phyloP scores from a whole-genome alignment of 306 rosid species.

The Prunus padus region DNA sequence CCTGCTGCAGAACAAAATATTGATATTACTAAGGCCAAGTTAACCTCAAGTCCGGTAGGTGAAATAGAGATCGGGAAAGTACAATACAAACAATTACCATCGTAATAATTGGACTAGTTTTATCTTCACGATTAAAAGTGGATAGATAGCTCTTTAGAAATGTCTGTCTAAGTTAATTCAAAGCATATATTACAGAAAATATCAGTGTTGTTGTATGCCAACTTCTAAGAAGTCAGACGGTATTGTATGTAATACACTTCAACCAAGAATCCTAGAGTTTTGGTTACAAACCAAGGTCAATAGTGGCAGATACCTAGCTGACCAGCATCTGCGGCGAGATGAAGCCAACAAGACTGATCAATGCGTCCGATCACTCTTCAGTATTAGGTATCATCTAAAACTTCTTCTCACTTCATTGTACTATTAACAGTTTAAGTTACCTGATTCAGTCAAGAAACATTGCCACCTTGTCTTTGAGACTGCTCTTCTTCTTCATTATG shows the following conservation, averaged over 20 bases:
- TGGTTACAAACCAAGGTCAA: neutral
- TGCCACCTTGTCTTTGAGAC: conserved; percentile 65
- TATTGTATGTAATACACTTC: neutral
- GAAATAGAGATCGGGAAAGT: neutral
- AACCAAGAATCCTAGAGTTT: neutral
- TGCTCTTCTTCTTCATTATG: conserved; percentile 54
- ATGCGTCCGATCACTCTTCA: neutral
- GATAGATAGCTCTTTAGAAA: neutral
- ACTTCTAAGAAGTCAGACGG: neutral
- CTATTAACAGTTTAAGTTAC: conserved; percentile 10
- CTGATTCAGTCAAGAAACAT: conserved; percentile 51
- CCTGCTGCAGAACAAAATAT: too few relatives aligned
- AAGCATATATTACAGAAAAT: conserved; percentile 7
- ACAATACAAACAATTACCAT: neutral
- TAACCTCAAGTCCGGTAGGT: too few relatives aligned
- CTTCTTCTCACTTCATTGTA: neutral
- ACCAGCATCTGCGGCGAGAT: neutral
- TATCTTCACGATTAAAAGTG: neutral
- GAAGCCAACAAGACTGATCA: neutral
- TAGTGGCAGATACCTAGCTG: neutral
- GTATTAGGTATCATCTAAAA: neutral
- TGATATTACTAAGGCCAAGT: too few relatives aligned
- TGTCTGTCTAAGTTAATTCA: neutral
- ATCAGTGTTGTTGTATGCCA: conserved; percentile 5
- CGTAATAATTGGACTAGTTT: neutral